Evolutionary conservation across 2,329 filamentous ascomycete species (phyloP), one percentile per base, ranked within the genome.

Genomic region (Nannizzia gypsea): DNA sequence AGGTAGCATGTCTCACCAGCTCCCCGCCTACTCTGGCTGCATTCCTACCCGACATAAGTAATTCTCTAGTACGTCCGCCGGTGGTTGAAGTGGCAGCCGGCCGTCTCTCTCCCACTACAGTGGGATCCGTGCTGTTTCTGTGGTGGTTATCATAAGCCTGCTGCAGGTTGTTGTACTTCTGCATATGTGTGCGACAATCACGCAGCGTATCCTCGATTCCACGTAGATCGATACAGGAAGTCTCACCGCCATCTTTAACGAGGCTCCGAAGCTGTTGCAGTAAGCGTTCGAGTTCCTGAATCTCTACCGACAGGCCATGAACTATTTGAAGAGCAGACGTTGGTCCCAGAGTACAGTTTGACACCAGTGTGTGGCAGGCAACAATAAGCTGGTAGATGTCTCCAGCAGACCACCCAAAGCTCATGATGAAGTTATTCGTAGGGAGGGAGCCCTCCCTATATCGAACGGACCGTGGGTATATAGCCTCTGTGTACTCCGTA

Each of bases 331-430:
- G 28, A 15, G 61, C 61, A 36, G 61, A 60, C 15, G 61, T 59
- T 22, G 61, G 61, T 26, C 63, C 63, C 3, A 61, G 52, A 15
- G 52, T 59, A 46, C 59, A 61, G 40, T 62, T 64, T 6, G 60
- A 60, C 20, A 62, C 57, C 28, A 64, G 28, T 46, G 31, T 54
- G 56, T 59, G 60, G 61, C 59, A 63, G 38, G 57, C 57, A 13
- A 34, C 61, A 54, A 64, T 56, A n/a, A 63, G 61, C 20, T 58
- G 58, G 58, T 60, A 60, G 36, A 63, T 58, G 31, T 63, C 63
- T n/a, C 56, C 48, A 42, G 63, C 58, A 28, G 63, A 64, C 60
- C 62, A 63, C 15, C 61, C 61, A 54, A 64, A 64, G 59, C 61
- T 63, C 62, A 64, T 64, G 36, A 58, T 38, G 60, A n/a, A 20